A percentile compares a stretch with the other conserved stretches of the same genome.
Conservation (phyloP, 2,329 filamentous ascomycete species). For the Xylariales sp. region DNA sequence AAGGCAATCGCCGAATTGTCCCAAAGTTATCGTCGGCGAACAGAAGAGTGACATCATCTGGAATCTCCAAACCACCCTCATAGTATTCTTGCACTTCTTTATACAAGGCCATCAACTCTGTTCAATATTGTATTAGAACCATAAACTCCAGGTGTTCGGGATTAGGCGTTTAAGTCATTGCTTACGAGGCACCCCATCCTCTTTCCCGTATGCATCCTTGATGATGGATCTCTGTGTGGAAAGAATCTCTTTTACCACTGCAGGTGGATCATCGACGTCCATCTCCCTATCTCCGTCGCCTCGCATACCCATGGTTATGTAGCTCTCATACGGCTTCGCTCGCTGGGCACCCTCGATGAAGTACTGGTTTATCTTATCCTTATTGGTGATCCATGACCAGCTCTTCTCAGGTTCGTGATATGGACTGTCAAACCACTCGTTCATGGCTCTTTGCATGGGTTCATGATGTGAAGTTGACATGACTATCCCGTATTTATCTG, state of each 20-base stretch:
- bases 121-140: too few relatives aligned
- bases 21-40: conserved; percentile 63
- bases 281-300: conserved; percentile 64
- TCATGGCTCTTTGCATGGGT: conserved; percentile 61
- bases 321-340: conserved; percentile 59
- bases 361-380: conserved; percentile 62
- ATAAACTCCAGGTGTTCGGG: too few relatives aligned
- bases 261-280: too few relatives aligned
- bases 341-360: conserved; percentile 63
- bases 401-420: conserved; percentile 40
- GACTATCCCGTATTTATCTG: conserved; percentile 70
- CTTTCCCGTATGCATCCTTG: conserved; percentile 46
- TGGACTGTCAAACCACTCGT: conserved; percentile 49
- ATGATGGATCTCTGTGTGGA: conserved; percentile 58
- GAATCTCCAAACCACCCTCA: conserved; percentile 55
- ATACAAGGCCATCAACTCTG: too few relatives aligned
- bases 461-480: conserved; percentile 71
- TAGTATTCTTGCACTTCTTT: conserved; percentile 71
- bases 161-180: too few relatives aligned
- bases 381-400: conserved; percentile 69
- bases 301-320: conserved; percentile 69
- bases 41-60: conserved; percentile 57
- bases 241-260: too few relatives aligned
- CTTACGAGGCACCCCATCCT: conserved; percentile 70
- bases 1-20: conserved; percentile 54